Conservation (phyloP, 805 yeast genomes). For the Metschnikowia sp. region DNA sequence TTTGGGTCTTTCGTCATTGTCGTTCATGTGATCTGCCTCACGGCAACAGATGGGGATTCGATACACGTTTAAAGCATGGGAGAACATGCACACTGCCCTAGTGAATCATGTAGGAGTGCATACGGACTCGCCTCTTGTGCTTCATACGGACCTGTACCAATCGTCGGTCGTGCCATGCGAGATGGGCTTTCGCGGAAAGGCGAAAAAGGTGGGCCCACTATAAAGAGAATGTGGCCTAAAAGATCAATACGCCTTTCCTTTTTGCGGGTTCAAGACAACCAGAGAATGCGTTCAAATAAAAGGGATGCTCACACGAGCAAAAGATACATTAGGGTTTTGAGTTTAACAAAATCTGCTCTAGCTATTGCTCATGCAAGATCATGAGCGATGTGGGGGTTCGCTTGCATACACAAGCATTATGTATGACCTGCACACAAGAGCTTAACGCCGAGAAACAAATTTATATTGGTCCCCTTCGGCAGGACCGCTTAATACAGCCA, state of each 20-base stretch:
- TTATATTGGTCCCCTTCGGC: too few species aligned
- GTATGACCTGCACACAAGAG: too few species aligned
- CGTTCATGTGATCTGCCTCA: neutral
- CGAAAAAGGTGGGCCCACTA: too few species aligned
- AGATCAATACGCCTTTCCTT: too few species aligned
- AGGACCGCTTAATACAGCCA: too few species aligned
- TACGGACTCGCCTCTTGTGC: neutral
- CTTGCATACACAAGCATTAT: neutral
- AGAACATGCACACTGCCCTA: slow-evolving; percentile 1
- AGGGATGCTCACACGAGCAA: neutral
- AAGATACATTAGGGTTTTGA: neutral
- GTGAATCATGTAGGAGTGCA: neutral
- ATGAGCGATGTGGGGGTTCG: neutral
- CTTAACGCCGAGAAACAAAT: too few species aligned
- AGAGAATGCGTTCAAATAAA: neutral
- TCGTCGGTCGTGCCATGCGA: too few species aligned
- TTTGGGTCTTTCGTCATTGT: slow-evolving; percentile 1
- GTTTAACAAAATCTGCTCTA: too few species aligned
- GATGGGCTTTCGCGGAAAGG: too few species aligned
- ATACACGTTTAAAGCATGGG: neutral
- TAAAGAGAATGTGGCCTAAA: too few species aligned
- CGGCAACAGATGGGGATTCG: neutral
- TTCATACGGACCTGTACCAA: too few species aligned
- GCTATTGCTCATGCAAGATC: neutral
- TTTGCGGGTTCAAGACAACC: too few species aligned